Evolutionary conservation across 192 early-diverging fungal genomes (phyloP), one percentile per base, ranked within the genome.

Genomic region (Paraglomus occultum): DNA sequence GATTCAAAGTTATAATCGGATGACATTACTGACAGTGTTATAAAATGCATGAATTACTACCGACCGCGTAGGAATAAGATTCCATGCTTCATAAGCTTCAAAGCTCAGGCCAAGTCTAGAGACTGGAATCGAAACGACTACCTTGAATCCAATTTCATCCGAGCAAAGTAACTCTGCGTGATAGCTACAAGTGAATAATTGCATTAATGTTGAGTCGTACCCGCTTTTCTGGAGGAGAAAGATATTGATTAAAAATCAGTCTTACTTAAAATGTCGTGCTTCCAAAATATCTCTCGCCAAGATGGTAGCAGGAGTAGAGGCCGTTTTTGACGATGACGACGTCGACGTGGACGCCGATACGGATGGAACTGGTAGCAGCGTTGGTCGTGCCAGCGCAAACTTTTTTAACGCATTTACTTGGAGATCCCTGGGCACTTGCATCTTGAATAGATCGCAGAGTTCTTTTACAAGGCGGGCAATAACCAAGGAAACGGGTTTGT

Each of bases 31-130:
- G 15, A 45, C 42, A 4, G 20, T 14, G 40, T 40, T 23, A 51
- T 22, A 47, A 43, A 51, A 17, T 23, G 42, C 48, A 49, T 17
- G 6, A 61, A 15, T 11, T 11, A 66, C n/a, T 61, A 9, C n/a
- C 55, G 23, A 73, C 71, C 71, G 51, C 20, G 47, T 45, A 18
- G 54, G 53, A 57, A 67, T 64, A 5, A 73, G 15, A 52, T 73
- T 73, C 71, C 71, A 73, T 18, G 71, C 71, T 18, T 58, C 65
- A n/a, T 43, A 64, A 18, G 71, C 71, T 22, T 73, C 71, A 31
- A 50, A 47, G 57, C 64, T 67, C 8, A 73, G 64, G 7, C 71
- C 71, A 22, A 73, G 71, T 11, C 71, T 53, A 5, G n/a, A 38
- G 20, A 67, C 71, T 8, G 71, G 71, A 44, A 67, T 58, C 43